A percentile compares a stretch with the other conserved stretches of the same genome.
phyloP scores from a whole-genome alignment of 495 filamentous ascomycete genomes.

The Talaromyces proteolyticus region DNA sequence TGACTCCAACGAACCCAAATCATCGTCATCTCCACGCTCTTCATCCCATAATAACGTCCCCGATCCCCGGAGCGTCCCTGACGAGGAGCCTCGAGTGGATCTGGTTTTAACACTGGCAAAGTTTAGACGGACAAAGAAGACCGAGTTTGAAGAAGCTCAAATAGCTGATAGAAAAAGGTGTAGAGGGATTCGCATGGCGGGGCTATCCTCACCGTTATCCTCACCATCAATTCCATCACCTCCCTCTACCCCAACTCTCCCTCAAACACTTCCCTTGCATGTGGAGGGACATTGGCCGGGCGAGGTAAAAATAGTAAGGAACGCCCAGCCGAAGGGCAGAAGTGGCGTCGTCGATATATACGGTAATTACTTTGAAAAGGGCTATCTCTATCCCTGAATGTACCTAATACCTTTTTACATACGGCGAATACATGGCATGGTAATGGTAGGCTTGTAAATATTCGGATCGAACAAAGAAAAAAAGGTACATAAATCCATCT shows the following conservation, averaged over 20 bases:
- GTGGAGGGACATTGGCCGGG: constrained; percentile 50
- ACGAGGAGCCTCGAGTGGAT: constrained; percentile 31
- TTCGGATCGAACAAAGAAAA: neutral
- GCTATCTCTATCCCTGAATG: constrained; percentile 46
- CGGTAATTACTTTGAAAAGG: constrained; percentile 50
- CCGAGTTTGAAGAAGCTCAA: constrained; percentile 32
- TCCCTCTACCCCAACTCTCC: constrained; percentile 15
- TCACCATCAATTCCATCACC: constrained; percentile 5
- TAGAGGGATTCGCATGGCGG: neutral
- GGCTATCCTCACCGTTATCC: neutral
- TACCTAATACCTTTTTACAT: too few species aligned
- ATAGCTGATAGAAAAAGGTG: neutral
- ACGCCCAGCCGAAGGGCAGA: constrained; percentile 33
- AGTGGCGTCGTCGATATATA: constrained; percentile 45
- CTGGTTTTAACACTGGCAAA: constrained; percentile 42
- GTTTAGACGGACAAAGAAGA: constrained; percentile 41
- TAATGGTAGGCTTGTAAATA: neutral
- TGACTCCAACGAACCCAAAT: neutral
- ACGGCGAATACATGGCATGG: too few species aligned
- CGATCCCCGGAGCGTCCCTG: too few species aligned
- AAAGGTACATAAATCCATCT: neutral
- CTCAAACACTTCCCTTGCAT: constrained; percentile 12
- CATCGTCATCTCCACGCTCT: neutral
- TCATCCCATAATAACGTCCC: neutral
- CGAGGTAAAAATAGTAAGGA: constrained; percentile 46